Percentiles rank a stretch among this genome's conserved stretches.
Conservation (phyloP, 345 rosid genomes). For the Cochlearia excelsa region DNA sequence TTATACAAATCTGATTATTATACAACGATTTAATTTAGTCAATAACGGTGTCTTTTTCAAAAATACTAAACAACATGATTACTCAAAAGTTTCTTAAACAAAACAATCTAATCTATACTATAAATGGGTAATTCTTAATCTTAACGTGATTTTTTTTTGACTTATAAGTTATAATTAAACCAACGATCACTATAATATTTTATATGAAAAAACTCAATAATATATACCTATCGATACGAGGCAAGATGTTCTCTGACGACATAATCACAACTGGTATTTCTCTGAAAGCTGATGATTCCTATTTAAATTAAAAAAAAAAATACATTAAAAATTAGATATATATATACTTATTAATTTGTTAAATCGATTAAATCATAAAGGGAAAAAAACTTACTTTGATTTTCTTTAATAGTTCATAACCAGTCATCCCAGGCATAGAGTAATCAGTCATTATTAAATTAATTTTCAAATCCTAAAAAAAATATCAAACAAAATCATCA, state of each 20-base stretch:
- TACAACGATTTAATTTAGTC: constrained; percentile 22
- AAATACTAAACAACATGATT: constrained; percentile 10
- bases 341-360: too few relatives aligned
- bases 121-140: not conserved
- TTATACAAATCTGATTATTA: constrained; percentile 17
- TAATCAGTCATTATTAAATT: constrained; percentile 79
- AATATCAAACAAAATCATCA: not conserved
- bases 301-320: constrained; percentile 12
- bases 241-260: constrained; percentile 75
- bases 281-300: constrained; percentile 74
- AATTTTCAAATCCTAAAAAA: constrained; percentile 55
- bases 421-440: constrained; percentile 89
- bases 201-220: too few relatives aligned
- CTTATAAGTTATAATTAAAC: too few relatives aligned
- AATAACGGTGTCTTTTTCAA: constrained; percentile 13
- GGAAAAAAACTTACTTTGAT: constrained; percentile 49
- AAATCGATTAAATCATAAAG: not conserved
- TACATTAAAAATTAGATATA: too few relatives aligned
- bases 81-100: constrained; percentile 25
- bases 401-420: constrained; percentile 73
- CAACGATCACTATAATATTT: too few relatives aligned
- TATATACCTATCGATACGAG: constrained; percentile 71
- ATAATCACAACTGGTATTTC: constrained; percentile 81
- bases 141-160: too few relatives aligned
- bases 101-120: constrained; percentile 15